Evolutionary conservation across 495 filamentous ascomycete genomes (phyloP).

Genomic region (Xylaria curta): DNA sequence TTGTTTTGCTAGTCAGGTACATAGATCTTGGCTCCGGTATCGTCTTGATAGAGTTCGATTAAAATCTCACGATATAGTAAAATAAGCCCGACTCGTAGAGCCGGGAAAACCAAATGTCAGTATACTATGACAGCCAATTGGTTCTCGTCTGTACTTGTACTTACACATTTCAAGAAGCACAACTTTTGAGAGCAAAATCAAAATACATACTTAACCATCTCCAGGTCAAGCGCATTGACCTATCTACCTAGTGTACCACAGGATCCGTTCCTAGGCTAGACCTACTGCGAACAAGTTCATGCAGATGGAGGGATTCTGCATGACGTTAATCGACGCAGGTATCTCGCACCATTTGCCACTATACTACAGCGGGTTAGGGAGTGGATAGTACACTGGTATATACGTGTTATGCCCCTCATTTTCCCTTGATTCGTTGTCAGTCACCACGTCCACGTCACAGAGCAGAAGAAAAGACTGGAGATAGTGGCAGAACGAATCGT

Average conservation of each 20-base stretch:
- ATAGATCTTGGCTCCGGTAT: not conserved
- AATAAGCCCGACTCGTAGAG: not conserved
- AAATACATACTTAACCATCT: no score
- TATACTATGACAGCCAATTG: not conserved
- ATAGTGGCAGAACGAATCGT: not conserved
- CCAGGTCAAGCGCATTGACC: no score
- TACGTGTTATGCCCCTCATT: conserved; percentile 1
- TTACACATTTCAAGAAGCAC: not conserved
- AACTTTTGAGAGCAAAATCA: not conserved
- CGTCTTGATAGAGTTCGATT: not conserved
- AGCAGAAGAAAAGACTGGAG: not conserved
- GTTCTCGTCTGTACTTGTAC: not conserved
- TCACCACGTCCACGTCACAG: not conserved
- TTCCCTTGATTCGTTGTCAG: not conserved
- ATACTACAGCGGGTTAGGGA: not conserved
- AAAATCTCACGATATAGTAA: not conserved
- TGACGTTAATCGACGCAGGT: not conserved
- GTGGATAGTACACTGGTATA: not conserved
- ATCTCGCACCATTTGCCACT: conserved; percentile 3
- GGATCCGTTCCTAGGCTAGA: not conserved
- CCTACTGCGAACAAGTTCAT: conserved; percentile 8
- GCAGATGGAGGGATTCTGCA: conserved; percentile 8
- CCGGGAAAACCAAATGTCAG: not conserved
- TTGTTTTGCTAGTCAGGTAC: conserved; percentile 5
- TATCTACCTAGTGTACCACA: not conserved